Percentiles rank a stretch among this genome's conserved stretches.
These are phyloP conservation scores for Anthoceros angustus DNA, from an alignment of 225 moss, liverwort and hornwort genomes.

Conservation along the genomic window DNA sequence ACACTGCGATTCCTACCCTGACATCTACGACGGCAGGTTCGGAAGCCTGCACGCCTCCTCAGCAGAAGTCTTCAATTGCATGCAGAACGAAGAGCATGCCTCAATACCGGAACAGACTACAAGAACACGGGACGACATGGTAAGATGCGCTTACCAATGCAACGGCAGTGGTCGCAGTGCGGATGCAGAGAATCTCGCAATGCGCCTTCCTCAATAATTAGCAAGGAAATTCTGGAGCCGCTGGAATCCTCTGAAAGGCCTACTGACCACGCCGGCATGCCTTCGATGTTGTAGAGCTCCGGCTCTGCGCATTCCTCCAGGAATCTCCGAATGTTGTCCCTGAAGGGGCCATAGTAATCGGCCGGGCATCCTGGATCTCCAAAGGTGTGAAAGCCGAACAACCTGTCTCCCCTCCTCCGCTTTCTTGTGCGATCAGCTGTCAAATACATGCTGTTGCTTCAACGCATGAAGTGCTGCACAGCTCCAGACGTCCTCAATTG, in stretches of 20 bases:
- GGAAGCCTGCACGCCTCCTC: no score
- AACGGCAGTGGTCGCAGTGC: slow-evolving; percentile 44
- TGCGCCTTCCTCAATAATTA: slow-evolving; percentile 46
- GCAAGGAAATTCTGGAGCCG: slow-evolving; percentile 52
- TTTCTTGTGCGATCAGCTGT: slow-evolving; percentile 22
- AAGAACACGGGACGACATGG: no score
- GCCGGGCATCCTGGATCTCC: slow-evolving; percentile 96
- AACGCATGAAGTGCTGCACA: no score
- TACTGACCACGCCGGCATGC: slow-evolving; percentile 89
- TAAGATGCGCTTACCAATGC: slow-evolving; percentile 20
- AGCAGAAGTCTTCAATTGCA: no score
- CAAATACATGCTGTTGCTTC: no score
- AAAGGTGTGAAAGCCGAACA: slow-evolving; percentile 85
- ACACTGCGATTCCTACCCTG: no score
- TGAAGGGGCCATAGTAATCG: slow-evolving; percentile 84
- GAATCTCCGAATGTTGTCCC: slow-evolving; percentile 76
- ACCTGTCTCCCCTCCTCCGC: slow-evolving; percentile 76
- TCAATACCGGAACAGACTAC: no score
- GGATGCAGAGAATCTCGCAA: slow-evolving; percentile 28
- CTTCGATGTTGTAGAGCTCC: slow-evolving; percentile 69
- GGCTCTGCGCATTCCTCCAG: slow-evolving; percentile 73
- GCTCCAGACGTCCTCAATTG: no score
- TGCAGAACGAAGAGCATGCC: no score
- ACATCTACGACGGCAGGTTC: no score
- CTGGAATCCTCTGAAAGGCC: slow-evolving; percentile 59